Conservation (phyloP, 2,329 filamentous ascomycete species). For the Aspergillus fumigatus region DNA sequence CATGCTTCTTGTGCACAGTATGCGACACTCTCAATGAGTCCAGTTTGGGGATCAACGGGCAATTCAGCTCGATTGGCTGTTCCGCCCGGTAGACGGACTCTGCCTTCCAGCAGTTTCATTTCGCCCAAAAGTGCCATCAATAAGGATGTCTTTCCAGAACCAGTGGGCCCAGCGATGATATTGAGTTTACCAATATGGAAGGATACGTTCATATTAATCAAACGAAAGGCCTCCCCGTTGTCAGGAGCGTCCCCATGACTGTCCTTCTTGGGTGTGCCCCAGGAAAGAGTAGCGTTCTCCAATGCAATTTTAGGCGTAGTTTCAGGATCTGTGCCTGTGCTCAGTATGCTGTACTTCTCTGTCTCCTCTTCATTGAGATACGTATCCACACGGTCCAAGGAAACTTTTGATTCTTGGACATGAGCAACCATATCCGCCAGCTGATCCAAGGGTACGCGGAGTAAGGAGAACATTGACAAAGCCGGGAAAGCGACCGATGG, state of each 20-base stretch:
- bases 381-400: constrained; percentile 91
- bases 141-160: constrained; percentile 91
- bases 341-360: constrained; percentile 85
- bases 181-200: constrained; percentile 86
- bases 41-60: constrained; percentile 73
- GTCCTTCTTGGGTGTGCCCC: constrained; percentile 61
- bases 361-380: constrained; percentile 93
- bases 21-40: constrained; percentile 83
- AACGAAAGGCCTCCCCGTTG: constrained; percentile 69
- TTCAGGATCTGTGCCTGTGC: constrained; percentile 63
- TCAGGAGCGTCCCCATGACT: constrained; percentile 58
- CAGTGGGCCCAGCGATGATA: constrained; percentile 87
- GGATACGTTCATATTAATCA: constrained; percentile 76
- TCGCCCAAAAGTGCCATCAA: constrained; percentile 94
- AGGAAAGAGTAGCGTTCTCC: constrained; percentile 77
- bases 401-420: constrained; percentile 95
- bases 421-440: constrained; percentile 98
- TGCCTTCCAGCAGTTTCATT: constrained; percentile 81
- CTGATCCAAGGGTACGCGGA: constrained; percentile 90
- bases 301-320: constrained; percentile 78
- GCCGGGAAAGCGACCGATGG: constrained; percentile 95
- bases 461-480: constrained; percentile 88
- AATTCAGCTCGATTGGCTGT: constrained; percentile 76
- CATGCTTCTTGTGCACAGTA: constrained; percentile 97
- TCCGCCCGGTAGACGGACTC: constrained; percentile 79